These are phyloP conservation scores for Sporisorium reilianum DNA, from an alignment of 1,284 basidiomycete species.

Conservation along the genomic window DNA sequence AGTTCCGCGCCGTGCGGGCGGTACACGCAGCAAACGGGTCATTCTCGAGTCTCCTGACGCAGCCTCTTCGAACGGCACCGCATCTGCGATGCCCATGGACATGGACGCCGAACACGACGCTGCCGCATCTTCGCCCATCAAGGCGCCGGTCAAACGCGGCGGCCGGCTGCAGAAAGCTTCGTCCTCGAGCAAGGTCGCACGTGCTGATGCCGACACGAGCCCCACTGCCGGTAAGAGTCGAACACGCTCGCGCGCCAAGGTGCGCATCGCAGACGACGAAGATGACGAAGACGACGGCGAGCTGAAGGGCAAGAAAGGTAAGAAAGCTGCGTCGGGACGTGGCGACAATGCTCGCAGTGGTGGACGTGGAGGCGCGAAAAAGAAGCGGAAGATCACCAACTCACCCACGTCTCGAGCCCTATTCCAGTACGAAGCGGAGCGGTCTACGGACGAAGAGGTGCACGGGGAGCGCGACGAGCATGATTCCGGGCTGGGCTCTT, in stretches of 20 bases:
- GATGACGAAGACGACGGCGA: constrained; percentile 13
- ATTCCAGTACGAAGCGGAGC: constrained; percentile 77
- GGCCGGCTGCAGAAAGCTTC: constrained; percentile 28
- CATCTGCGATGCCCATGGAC: background rate
- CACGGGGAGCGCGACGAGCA: constrained; percentile 71
- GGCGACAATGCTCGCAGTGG: background rate
- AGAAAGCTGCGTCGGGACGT: constrained; percentile 5
- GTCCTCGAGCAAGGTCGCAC: background rate
- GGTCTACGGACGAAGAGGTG: constrained; percentile 81
- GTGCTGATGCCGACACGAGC: constrained; percentile 16
- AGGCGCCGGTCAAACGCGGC: constrained; percentile 25
- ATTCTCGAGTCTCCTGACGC: constrained; percentile 33
- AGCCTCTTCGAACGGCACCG: background rate
- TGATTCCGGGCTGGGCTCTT: constrained; percentile 72
- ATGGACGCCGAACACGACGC: constrained; percentile 19
- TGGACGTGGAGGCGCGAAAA: constrained; percentile 7
- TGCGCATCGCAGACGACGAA: constrained; percentile 15
- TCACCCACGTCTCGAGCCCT: constrained; percentile 70
- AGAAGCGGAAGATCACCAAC: constrained; percentile 58
- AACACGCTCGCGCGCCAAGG: constrained; percentile 8
- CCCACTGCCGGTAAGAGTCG: constrained; percentile 23
- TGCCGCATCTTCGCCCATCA: constrained; percentile 39
- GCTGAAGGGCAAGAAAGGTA: constrained; percentile 24
- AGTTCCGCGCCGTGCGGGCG: constrained; percentile 34
- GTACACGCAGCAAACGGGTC: constrained; percentile 14